phyloP scores from a whole-genome alignment of 2,329 filamentous ascomycete genomes.

The Xylariaceae sp. region DNA sequence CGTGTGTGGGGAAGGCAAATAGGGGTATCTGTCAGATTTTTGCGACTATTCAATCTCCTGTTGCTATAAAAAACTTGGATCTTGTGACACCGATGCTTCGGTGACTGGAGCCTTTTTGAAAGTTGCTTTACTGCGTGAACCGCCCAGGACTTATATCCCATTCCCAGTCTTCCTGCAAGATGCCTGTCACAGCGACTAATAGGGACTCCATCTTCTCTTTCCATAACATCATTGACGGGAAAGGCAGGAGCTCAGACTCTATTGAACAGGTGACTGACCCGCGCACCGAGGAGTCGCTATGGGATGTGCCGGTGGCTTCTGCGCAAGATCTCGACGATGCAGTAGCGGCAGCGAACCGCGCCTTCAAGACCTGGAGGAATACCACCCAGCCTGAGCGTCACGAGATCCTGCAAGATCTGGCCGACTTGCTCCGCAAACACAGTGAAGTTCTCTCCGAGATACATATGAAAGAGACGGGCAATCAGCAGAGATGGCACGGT shows the following conservation, averaged over 20 bases:
- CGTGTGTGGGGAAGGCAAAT: no score
- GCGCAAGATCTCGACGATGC: slow-evolving; percentile 38
- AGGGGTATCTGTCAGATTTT: no score
- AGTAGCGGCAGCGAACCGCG: slow-evolving; percentile 39
- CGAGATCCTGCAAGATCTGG: slow-evolving; percentile 35
- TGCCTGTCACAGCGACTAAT: slow-evolving; percentile 14
- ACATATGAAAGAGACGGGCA: slow-evolving; percentile 46
- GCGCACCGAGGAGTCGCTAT: slow-evolving; percentile 39
- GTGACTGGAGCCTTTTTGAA: neutral
- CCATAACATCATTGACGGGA: slow-evolving; percentile 41
- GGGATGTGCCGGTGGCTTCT: slow-evolving; percentile 41
- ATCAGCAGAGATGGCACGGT: slow-evolving; percentile 37
- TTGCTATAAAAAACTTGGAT: no score
- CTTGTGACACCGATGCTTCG: no score
- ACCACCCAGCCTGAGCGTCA: slow-evolving; percentile 39
- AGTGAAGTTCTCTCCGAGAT: slow-evolving; percentile 39
- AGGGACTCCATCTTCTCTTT: slow-evolving; percentile 29
- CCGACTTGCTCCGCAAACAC: slow-evolving; percentile 36
- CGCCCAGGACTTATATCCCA: slow-evolving; percentile 1
- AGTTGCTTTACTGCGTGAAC: neutral
- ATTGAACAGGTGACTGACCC: slow-evolving; percentile 39
- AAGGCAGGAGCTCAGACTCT: slow-evolving; percentile 31
- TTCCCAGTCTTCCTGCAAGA: slow-evolving; percentile 1
- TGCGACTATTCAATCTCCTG: no score
- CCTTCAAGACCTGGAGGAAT: slow-evolving; percentile 43